Base-by-base conservation (phyloP, 768 basidiomycete genomes). In the Piloderma croceum region DNA sequence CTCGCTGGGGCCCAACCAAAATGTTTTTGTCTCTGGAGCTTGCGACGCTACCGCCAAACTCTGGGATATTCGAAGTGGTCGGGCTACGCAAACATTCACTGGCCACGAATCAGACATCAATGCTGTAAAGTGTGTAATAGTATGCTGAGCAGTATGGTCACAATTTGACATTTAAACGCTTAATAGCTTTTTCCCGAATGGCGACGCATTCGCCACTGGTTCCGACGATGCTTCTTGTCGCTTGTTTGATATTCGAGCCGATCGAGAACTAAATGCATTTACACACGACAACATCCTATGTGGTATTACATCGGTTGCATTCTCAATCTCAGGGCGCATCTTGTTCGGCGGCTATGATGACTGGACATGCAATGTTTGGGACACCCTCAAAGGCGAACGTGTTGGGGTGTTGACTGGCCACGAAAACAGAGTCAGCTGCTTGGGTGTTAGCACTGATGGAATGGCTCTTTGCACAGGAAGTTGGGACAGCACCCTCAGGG, bases 341-440 rank as follows among this genome's bases (percentile, higher is more conserved):
- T 74, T 99, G 27, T 99, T 99, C 51, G 94, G 96, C 49, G 94
- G 94, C 31, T 99, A 99, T 60, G 94, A 99, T 63, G 94, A 99
- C 60, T 98, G 96, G 89, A 98, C 96, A 51, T 93, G 91, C 72
- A 99, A 99, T 59, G 94, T 98, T 38, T 99, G 94, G 94, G 94
- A 99, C 61, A 97, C 93, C 21, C 73, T 99, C 56, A 96, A 94
- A 65, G 96, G 96, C 41, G 94, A 98, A 63, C 87, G 94, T 41
- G 92, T 99, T 29, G 94, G 94, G 42, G 96, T 99, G 38, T 67
- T 99, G 46, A 90, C 92, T 25, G 94, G 96, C 13, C 94, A 99
- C 56, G 94, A 99, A 73, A 99, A 99, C 71, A 73, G 94, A 48
- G 92, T 99, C 51, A 89, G 85, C 57, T 98, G 96, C 70, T 66